A percentile compares a stretch with the other conserved stretches of the same genome.
Evolutionary conservation across 163 green algal species (phyloP).

Genomic region (Prototheca cutis): DNA sequence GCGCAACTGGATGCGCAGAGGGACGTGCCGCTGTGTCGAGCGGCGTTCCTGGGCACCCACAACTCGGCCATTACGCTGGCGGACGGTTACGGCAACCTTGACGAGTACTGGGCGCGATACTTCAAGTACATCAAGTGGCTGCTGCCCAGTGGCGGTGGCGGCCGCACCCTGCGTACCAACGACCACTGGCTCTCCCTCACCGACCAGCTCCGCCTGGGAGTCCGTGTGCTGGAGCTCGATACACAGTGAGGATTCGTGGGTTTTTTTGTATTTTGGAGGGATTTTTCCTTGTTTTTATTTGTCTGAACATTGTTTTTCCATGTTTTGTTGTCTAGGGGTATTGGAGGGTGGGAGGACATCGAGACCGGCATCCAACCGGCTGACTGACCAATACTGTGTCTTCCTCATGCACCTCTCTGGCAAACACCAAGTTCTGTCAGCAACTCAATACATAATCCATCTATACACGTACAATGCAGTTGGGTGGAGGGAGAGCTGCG

Average conservation of each 20-base stretch:
- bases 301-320: too few species aligned
- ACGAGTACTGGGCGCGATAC: constrained; percentile 39
- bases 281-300: too few species aligned
- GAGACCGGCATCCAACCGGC: too few species aligned
- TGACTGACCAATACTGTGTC: too few species aligned
- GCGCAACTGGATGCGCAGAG: constrained; percentile 15
- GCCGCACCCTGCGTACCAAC: constrained; percentile 48
- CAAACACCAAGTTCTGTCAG: too few species aligned
- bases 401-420: neutral
- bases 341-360: too few species aligned
- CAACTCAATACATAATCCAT: too few species aligned
- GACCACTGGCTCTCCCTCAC: constrained; percentile 63
- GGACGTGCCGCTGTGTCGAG: constrained; percentile 47
- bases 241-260: constrained; percentile 67
- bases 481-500: constrained; percentile 37
- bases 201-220: constrained; percentile 67
- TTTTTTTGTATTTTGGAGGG: too few species aligned
- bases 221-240: constrained; percentile 63
- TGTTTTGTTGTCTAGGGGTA: too few species aligned
- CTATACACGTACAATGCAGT: neutral
- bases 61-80: constrained; percentile 65
- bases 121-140: constrained; percentile 50
- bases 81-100: constrained; percentile 65
- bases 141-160: constrained; percentile 12
- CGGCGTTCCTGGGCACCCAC: constrained; percentile 54